Base-by-base conservation (phyloP, 1,284 basidiomycete genomes). In the Ceratobasidium sp. region DNA sequence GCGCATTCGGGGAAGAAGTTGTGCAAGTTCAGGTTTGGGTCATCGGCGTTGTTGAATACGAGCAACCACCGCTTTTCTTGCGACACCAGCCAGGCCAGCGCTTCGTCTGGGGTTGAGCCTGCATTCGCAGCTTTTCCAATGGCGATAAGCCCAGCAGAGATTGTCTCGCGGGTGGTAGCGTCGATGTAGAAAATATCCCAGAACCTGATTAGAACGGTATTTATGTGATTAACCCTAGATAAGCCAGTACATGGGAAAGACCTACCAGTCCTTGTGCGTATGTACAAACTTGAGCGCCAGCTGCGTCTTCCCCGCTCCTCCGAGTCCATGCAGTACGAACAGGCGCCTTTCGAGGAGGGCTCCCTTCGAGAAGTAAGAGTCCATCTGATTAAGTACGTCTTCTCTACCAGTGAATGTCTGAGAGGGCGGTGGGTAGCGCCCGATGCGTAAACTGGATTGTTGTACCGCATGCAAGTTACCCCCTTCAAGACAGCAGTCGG, bases 281-380 rank as follows among this genome's bases (percentile, higher is more conserved):
- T 43, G 14, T 7, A 41, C 57, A 41, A 54, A 71, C 26, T 38
- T 43, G 26, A 46, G 35, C 43, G 58, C 54, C n/a, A 71, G 23
- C 54, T 71, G 67, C 13, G 67, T 59, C 26, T 71, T 71, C 13
- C 67, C 67, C 4, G 21, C 28, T 3, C 67, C 67, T 30, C 54
- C 54, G 18, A 71, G 18, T 18, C 67, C 67, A 71, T 23, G 43
- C 4, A 71, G n/a, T 7, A 71, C 57, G 16, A 41, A 32, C 7
- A 71, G 41, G 3, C 54, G 67, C 21, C 41, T 28, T 28, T 32
- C 23, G 3, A 7, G 11, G 7, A 13, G 18, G 14, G n/a, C 35
- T 13, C 41, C 11, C 43, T n/a, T 23, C 6, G n/a, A 43, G 41
- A 71, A 50, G 41, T 59, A 44, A 8, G 41, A 6, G 23, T 23